Base-by-base conservation (phyloP, 352 stramenopile species). In the Peronospora destructor region DNA sequence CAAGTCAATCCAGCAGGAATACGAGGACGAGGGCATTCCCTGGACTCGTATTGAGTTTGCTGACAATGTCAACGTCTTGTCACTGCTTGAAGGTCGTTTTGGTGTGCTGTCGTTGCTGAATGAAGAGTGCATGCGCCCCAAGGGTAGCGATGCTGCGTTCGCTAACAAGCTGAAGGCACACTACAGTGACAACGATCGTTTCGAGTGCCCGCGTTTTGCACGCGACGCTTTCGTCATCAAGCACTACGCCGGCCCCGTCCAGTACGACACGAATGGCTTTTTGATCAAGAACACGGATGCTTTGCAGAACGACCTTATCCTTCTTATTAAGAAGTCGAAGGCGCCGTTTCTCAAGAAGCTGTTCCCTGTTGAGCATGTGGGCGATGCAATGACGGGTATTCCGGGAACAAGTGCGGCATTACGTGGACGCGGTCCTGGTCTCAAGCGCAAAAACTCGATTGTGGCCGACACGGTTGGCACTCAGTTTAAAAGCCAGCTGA, bases 261-360 rank as follows among this genome's bases (percentile, higher is more conserved):
- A 87, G 51, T 99, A 99, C 72, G 95, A 95, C 59, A 87, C 82
- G 13, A 82, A 51, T 17, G 81, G 79, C 19, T 98, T 98, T 65
- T 56, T 98, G n/a, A 78, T 98, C 49, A 98, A 98, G 70, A 98
- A 98, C 76, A 96, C 91, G 47, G 95, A 98, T 59, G 93, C 88
- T 28, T 59, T 98, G 26, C 82, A 94, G 59, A 95, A 97, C 49
- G 93, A 98, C 45, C 56, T 98, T 23, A 86, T 96, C 47, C 49
- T 73, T 34, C 56, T 93, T 32, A 76, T 93, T 25, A 71, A 79
- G 47, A 79, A 87, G 59, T 85, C 74, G 11, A 67, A 59, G 38
- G 84, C 72, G 1, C 46, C 62, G 36, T 94, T 92, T 49, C 59
- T 94, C 2, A 85, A 84, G 63, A 72, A 77, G 38, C 64, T 94